phyloP scores from a whole-genome alignment of 2,329 filamentous ascomycete genomes.

The Arachnopeziza araneosa region DNA sequence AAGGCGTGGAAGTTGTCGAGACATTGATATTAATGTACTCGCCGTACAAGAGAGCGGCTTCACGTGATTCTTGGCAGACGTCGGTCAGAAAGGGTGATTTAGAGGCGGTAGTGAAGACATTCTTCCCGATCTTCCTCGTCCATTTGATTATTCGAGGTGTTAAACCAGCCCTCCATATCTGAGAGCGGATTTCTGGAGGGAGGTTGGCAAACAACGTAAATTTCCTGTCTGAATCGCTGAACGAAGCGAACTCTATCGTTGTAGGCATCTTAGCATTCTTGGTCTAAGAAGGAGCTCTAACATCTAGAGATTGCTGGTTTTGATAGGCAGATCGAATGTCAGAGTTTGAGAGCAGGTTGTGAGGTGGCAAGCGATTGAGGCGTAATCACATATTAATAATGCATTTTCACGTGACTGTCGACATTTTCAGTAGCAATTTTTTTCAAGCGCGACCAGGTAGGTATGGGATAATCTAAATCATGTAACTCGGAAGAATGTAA shows the following conservation, averaged over 20 bases:
- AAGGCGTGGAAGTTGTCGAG: not conserved
- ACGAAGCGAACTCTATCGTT: not conserved
- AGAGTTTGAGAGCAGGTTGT: not conserved
- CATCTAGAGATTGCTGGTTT: not conserved
- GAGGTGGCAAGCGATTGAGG: not conserved
- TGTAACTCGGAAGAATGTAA: too few relatives aligned
- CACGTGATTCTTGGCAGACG: conserved; percentile 12
- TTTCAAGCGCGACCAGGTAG: too few relatives aligned
- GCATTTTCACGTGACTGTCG: not conserved
- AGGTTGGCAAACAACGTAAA: conserved; percentile 13
- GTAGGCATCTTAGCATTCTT: not conserved
- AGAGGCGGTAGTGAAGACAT: conserved; percentile 59
- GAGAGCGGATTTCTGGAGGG: conserved; percentile 12
- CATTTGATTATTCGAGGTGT: conserved; percentile 15
- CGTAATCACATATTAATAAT: not conserved
- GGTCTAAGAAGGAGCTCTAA: not conserved
- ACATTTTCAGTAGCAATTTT: too few relatives aligned
- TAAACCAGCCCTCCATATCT: conserved; percentile 13
- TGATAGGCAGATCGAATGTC: not conserved
- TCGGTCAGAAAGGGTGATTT: conserved; percentile 9
- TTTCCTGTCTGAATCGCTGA: not conserved
- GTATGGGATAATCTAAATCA: too few relatives aligned
- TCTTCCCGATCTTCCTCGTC: conserved; percentile 60
- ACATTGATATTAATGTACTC: conserved; percentile 2
- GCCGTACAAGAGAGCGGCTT: conserved; percentile 10